Conservation (phyloP, 495 filamentous ascomycete species). For the Annulohypoxylon maeteangense region DNA sequence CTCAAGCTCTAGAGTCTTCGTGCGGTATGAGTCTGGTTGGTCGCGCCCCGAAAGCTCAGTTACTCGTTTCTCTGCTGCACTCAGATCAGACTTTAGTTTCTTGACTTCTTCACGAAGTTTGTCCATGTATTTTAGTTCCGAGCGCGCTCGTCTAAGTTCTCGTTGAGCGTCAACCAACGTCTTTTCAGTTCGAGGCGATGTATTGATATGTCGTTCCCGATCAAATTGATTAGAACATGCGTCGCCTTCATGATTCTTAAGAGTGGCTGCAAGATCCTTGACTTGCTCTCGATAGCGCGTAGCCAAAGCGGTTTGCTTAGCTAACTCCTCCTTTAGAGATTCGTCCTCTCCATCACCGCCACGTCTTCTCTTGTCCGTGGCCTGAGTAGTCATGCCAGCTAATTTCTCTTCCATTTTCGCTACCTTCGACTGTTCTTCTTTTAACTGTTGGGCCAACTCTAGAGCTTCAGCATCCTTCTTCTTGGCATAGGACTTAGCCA, state of each 20-base stretch:
- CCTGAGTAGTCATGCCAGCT: conserved; percentile 66
- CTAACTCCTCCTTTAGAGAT: conserved; percentile 66
- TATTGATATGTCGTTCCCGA: conserved; percentile 35
- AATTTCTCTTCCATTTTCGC: conserved; percentile 70
- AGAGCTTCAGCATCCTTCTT: conserved; percentile 86
- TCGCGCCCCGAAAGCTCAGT: conserved; percentile 29
- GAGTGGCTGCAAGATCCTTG: conserved; percentile 65
- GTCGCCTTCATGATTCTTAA: conserved; percentile 60
- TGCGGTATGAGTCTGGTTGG: conserved; percentile 45
- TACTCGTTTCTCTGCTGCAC: conserved; percentile 56
- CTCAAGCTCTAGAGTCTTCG: conserved; percentile 57
- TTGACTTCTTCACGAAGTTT: conserved; percentile 61
- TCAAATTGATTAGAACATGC: conserved; percentile 41
- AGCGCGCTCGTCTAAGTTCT: conserved; percentile 58
- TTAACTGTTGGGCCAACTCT: conserved; percentile 75
- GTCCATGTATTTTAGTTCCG: conserved; percentile 62
- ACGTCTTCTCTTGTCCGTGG: conserved; percentile 53
- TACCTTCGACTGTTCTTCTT: conserved; percentile 68
- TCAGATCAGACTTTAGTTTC: conserved; percentile 57
- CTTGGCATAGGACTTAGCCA: conserved; percentile 88
- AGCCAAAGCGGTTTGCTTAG: conserved; percentile 73
- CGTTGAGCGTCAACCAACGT: conserved; percentile 57
- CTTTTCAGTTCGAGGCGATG: conserved; percentile 59
- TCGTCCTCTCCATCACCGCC: conserved; percentile 60
- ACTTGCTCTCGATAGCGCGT: conserved; percentile 74